phyloP scores from a whole-genome alignment of 73 alveolate species.

The Paramecium biaurelia region DNA sequence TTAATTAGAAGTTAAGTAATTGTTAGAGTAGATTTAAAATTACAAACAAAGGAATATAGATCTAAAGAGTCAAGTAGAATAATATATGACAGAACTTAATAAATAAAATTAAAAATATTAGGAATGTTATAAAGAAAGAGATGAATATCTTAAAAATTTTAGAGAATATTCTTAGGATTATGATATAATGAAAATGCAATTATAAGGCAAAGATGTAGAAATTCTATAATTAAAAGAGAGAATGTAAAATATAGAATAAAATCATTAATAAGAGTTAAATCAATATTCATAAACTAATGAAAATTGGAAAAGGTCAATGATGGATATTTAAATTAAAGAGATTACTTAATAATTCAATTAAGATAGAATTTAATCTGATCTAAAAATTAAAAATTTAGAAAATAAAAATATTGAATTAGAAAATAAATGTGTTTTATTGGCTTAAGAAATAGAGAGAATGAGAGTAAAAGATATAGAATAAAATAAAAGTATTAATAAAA shows the following conservation, averaged over 20 bases:
- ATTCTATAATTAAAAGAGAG: neutral
- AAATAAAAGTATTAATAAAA: neutral
- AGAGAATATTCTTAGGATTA: neutral
- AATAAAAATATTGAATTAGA: neutral
- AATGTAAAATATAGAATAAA: neutral
- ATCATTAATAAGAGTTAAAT: neutral
- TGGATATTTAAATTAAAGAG: neutral
- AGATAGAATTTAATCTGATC: neutral
- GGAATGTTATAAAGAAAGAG: slow-evolving; percentile 3
- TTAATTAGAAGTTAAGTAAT: neutral
- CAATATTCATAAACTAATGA: neutral
- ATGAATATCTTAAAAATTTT: neutral
- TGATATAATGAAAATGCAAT: neutral
- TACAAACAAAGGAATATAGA: neutral
- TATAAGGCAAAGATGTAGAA: neutral
- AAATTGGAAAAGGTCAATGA: neutral
- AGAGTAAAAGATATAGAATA: neutral
- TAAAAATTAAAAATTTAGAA: neutral
- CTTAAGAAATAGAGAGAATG: slow-evolving; percentile 26
- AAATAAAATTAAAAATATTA: neutral
- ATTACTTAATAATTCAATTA: neutral
- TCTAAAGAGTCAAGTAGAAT: neutral
- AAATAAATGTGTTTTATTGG: neutral
- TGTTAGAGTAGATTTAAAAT: neutral
- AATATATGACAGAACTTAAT: neutral